Percentiles rank a stretch among this genome's conserved stretches.
Evolutionary conservation across 306 rosid species (phyloP).

Genomic region (Herpetospermum pedunculosum): DNA sequence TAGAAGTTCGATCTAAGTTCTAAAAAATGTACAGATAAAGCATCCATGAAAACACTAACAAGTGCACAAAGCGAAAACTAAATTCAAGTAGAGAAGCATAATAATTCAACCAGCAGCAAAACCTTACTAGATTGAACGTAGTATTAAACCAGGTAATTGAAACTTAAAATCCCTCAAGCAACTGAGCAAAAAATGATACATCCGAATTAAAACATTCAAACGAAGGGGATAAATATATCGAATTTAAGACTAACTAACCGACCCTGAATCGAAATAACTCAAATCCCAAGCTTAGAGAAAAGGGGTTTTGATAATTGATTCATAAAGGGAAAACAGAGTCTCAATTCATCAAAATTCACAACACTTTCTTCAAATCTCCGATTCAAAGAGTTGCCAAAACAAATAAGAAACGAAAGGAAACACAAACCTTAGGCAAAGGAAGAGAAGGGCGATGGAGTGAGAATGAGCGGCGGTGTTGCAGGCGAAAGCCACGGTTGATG

Average conservation of each 20-base stretch:
- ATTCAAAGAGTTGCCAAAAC: neutral
- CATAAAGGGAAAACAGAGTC: neutral
- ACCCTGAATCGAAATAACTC: neutral
- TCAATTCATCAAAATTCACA: neutral
- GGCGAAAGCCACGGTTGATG: slow-evolving; percentile 25
- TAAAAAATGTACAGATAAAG: neutral
- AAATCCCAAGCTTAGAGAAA: neutral
- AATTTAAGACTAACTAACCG: neutral
- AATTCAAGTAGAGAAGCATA: neutral
- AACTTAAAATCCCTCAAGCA: neutral
- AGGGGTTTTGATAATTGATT: neutral
- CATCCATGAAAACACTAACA: neutral
- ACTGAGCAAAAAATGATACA: neutral
- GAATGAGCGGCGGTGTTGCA: slow-evolving; percentile 13
- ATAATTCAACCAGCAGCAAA: neutral
- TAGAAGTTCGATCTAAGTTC: neutral
- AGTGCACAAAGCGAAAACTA: neutral
- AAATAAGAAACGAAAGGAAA: neutral
- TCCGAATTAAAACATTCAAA: neutral
- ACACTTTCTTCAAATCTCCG: neutral
- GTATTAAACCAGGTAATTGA: neutral
- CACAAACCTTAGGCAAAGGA: slow-evolving; percentile 31
- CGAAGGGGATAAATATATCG: neutral
- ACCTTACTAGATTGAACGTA: neutral
- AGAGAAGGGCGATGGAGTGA: slow-evolving; percentile 20